These are phyloP conservation scores for Pseudocercospora vitis DNA, from an alignment of 2,329 filamentous ascomycete species.

Conservation along the genomic window DNA sequence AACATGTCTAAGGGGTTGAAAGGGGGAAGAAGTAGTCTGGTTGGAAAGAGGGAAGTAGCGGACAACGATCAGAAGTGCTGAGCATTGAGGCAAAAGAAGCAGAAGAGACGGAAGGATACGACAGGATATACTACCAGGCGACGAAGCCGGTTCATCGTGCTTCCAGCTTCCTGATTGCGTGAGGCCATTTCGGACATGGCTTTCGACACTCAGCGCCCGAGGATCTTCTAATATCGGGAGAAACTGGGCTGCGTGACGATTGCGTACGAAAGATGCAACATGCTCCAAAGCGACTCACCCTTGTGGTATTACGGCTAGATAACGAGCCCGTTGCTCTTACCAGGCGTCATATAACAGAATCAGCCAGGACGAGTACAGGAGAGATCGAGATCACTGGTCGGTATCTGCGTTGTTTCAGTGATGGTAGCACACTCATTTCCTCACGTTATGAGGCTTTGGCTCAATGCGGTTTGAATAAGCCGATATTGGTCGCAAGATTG, in stretches of 20 bases:
- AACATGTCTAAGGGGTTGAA: neutral
- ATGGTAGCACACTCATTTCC: no score
- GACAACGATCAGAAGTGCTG: neutral
- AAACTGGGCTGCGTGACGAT: neutral
- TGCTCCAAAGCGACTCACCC: neutral
- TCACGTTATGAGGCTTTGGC: no score
- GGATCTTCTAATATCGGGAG: neutral
- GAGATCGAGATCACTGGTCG: no score
- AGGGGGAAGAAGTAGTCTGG: neutral
- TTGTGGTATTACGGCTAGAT: neutral
- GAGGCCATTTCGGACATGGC: neutral
- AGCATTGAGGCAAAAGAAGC: neutral
- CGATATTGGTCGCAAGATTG: no score
- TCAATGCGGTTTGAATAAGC: no score
- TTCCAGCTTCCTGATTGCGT: neutral
- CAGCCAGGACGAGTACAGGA: no score
- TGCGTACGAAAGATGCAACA: neutral
- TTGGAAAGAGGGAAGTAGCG: neutral
- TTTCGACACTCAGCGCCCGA: neutral
- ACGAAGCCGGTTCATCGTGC: neutral
- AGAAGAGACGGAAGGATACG: neutral
- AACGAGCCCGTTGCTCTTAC: no score
- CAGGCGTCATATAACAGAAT: no score
- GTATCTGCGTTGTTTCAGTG: no score
- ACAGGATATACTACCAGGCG: neutral